These are phyloP conservation scores for Talaromyces sp. DNA, from an alignment of 2,329 filamentous ascomycete genomes.

Conservation along the genomic window DNA sequence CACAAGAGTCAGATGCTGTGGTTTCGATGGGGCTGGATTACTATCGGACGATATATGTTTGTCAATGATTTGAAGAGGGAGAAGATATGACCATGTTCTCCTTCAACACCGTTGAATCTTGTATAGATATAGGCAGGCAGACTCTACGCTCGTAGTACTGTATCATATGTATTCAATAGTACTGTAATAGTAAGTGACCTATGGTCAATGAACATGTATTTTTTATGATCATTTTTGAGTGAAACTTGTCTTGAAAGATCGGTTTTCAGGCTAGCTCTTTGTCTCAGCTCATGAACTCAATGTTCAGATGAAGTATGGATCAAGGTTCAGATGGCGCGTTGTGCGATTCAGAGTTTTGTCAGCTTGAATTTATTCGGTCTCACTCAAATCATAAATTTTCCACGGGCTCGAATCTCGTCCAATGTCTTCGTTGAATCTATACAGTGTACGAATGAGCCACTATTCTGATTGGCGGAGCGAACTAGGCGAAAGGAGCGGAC, in stretches of 20 bases:
- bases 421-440: neutral
- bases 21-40: conserved; percentile 97
- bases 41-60: conserved; percentile 87
- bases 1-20: conserved; percentile 97
- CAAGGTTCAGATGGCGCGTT: neutral
- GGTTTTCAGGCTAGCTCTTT: neutral
- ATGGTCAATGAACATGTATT: neutral
- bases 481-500: neutral
- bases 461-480: neutral
- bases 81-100: conserved; percentile 35
- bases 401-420: no score
- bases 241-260: neutral
- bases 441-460: neutral
- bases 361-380: neutral
- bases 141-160: neutral
- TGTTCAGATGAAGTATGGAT: neutral
- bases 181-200: neutral
- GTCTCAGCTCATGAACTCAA: neutral
- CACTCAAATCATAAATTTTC: no score
- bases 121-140: neutral
- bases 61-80: conserved; percentile 78
- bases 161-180: conserved; percentile 1
- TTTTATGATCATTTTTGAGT: neutral
- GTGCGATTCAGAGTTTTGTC: neutral
- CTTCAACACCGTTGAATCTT: neutral